Base-by-base conservation (phyloP, 2,329 filamentous ascomycete species). In the Pyrenochaeta sp. region DNA sequence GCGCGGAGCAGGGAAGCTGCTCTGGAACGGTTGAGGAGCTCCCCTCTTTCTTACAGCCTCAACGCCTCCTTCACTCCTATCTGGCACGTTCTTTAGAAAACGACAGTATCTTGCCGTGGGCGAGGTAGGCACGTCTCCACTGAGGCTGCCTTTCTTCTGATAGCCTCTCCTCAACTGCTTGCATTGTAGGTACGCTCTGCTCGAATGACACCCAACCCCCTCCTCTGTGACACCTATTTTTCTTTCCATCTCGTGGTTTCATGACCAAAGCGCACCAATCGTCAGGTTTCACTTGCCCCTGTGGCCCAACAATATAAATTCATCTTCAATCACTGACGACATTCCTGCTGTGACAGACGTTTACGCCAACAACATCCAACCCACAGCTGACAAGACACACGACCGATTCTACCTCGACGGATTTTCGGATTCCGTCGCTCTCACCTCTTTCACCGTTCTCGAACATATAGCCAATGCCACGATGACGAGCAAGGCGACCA, bases 401-500 rank as follows among this genome's bases (percentile, higher is more conserved):
- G 30, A 61, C 52, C 49, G 49, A 56, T 18, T 59, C 64, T 10
- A 35, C 32, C 17, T n/a, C 30, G 15, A 45, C 49, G 2, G 23
- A 45, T 29, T 27, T 11, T 21, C 43, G 30, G 31, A 45, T 47
- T 10, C 43, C 50, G 37, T 37, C 42, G 4, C 36, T 30, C 14
- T 42, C 46, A 45, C 45, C 18, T 15, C 49, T 45, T 1, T 54
- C 43, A 30, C 40, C 40, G 10, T 33, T 51, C 29, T 41, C 51
- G 18, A 47, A 12, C 11, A 17, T 41, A 3, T 30, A 17, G 17
- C 51, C 3, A n/a, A 55, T 49, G 44, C 18, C 51, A 58, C 23
- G 36, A 72, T 72, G 69, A 54, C 59, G 11, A 45, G 45, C 36
- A 54, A 57, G 18, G 78, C 86, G 23, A 85, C 80, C 33, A 83